Conservation (phyloP, 2,329 filamentous ascomycete species). For the Monosporascus sp. region DNA sequence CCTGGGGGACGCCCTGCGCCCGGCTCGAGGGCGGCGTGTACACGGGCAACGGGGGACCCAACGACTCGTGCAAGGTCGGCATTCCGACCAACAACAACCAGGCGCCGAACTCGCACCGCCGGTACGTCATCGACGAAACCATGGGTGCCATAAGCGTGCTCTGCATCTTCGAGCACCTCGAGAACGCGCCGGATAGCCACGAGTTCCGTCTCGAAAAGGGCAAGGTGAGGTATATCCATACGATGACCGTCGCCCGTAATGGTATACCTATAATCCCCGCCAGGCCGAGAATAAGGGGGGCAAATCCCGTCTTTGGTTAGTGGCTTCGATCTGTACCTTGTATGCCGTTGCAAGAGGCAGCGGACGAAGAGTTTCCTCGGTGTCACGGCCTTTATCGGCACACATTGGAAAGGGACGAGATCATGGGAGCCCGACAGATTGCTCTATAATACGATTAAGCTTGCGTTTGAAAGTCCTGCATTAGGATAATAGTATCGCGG, state of each 20-base stretch:
- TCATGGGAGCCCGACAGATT: no score
- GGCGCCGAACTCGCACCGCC: constrained; percentile 23
- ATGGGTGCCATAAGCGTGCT: constrained; percentile 26
- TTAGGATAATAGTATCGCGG: no score
- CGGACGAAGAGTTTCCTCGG: no score
- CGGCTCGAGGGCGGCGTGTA: constrained; percentile 25
- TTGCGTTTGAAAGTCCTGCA: no score
- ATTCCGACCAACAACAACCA: constrained; percentile 23
- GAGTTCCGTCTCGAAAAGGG: constrained; percentile 25
- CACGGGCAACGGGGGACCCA: constrained; percentile 19
- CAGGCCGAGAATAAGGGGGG: not conserved
- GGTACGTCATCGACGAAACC: constrained; percentile 26
- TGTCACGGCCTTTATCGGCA: no score
- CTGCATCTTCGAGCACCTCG: constrained; percentile 25
- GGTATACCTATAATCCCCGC: not conserved
- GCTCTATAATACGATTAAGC: no score
- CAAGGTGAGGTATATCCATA: constrained; percentile 25
- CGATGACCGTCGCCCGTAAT: constrained; percentile 23
- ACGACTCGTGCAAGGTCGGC: constrained; percentile 22
- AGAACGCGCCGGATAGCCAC: constrained; percentile 24
- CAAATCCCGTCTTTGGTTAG: no score
- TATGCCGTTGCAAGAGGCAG: no score
- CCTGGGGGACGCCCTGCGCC: constrained; percentile 32
- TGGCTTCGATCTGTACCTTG: no score
- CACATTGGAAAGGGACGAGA: no score